Evolutionary conservation across 768 basidiomycete species (phyloP).

Genomic region (Calvatia gigantea): DNA sequence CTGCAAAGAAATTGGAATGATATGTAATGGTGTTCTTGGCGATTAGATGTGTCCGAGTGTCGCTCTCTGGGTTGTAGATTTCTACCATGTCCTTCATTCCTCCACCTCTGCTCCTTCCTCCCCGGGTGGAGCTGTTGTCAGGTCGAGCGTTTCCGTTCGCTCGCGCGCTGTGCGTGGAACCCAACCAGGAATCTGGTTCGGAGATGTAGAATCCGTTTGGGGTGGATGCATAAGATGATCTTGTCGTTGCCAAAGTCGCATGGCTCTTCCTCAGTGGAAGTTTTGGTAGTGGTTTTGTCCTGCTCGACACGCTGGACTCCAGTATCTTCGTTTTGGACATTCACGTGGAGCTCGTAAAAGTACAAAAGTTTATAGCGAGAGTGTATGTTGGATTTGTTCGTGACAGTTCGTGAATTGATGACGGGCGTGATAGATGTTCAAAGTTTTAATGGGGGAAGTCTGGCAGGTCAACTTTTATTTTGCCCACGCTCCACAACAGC

Average conservation of each 20-base stretch:
- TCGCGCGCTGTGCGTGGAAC: neutral
- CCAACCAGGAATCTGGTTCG: neutral
- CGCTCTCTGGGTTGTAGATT: neutral
- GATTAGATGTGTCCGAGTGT: constrained; percentile 5
- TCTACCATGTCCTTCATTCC: neutral
- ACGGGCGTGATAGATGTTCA: no score
- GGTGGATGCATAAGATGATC: constrained; percentile 9
- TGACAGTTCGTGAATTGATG: no score
- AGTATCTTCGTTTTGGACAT: constrained; percentile 1
- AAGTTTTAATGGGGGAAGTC: no score
- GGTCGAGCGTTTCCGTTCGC: neutral
- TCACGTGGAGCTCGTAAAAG: neutral
- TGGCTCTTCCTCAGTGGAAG: constrained; percentile 3
- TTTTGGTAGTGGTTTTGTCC: neutral
- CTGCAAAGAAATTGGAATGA: constrained; percentile 4
- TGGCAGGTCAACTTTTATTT: constrained; percentile 1
- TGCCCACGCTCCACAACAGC: constrained; percentile 14
- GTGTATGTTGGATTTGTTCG: neutral
- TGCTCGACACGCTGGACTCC: neutral
- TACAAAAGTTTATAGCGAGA: neutral
- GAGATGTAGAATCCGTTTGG: constrained; percentile 8
- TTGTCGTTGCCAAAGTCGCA: neutral
- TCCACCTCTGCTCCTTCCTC: neutral
- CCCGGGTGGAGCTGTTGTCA: neutral
- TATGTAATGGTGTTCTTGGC: constrained; percentile 4